Evolutionary conservation across 495 filamentous ascomycete genomes (phyloP).

Genomic region (Penicillium canescens): DNA sequence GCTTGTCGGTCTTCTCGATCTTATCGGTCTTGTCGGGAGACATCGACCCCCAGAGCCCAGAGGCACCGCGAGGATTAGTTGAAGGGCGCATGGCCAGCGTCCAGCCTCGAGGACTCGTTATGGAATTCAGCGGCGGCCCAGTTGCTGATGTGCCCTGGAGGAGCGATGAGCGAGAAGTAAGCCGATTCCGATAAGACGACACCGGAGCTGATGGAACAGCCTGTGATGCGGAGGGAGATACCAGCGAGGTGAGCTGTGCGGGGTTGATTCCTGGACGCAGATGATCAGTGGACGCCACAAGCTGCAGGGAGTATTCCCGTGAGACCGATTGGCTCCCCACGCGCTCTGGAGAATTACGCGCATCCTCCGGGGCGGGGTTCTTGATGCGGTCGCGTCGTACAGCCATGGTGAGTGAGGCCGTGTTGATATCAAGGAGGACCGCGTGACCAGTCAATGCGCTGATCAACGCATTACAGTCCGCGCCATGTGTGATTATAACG

Average conservation of each 20-base stretch:
- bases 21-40: neutral
- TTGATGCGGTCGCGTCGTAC: slow-evolving; percentile 58
- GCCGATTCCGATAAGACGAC: slow-evolving; percentile 34
- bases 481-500: slow-evolving; percentile 95
- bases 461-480: slow-evolving; percentile 94
- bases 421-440: slow-evolving; percentile 82
- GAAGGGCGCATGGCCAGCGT: slow-evolving; percentile 22
- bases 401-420: slow-evolving; percentile 90
- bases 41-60: slow-evolving; percentile 40
- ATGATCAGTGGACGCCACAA: slow-evolving; percentile 80
- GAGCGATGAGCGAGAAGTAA: slow-evolving; percentile 25
- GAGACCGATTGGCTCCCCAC: slow-evolving; percentile 37
- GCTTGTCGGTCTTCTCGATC: slow-evolving; percentile 12
- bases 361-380: slow-evolving; percentile 20
- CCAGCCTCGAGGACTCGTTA: slow-evolving; percentile 27
- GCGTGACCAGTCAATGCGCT: slow-evolving; percentile 87
- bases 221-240: slow-evolving; percentile 27
- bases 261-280: slow-evolving; percentile 57
- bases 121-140: slow-evolving; percentile 21
- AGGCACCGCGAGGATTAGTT: slow-evolving; percentile 16
- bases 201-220: slow-evolving; percentile 21
- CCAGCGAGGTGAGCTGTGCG: slow-evolving; percentile 26
- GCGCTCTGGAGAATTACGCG: slow-evolving; percentile 10
- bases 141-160: slow-evolving; percentile 27
- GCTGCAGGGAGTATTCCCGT: slow-evolving; percentile 73